A percentile compares a stretch with the other conserved stretches of the same genome.
Evolutionary conservation across 1,284 basidiomycete species (phyloP).

Genomic region (Sanguinoderma infundibulare): DNA sequence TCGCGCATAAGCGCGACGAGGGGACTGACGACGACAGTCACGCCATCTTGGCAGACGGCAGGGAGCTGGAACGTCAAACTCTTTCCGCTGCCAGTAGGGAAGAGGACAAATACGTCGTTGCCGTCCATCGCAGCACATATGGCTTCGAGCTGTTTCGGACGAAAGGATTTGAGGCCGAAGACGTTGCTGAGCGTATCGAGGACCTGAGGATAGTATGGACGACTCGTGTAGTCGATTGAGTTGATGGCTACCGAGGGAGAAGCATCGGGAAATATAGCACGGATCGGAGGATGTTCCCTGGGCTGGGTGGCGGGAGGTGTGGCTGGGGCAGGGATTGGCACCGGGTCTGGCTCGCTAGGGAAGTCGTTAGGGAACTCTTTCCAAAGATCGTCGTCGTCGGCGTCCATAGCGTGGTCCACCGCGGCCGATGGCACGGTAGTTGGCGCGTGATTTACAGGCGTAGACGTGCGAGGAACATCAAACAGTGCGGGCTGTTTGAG

Average conservation of each 20-base stretch:
- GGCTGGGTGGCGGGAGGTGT: constrained; percentile 20
- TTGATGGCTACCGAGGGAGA: background rate
- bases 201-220: constrained; percentile 61
- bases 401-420: background rate
- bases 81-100: constrained; percentile 98
- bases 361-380: constrained; percentile 6
- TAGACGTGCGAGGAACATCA: background rate
- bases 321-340: background rate
- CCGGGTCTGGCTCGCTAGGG: background rate
- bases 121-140: constrained; percentile 84
- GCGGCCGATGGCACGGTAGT: background rate
- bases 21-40: constrained; percentile 92
- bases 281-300: background rate
- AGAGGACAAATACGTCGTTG: constrained; percentile 91
- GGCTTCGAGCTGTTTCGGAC: constrained; percentile 87
- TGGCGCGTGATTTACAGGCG: background rate
- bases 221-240: background rate
- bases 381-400: constrained; percentile 24
- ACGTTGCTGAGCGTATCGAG: constrained; percentile 61
- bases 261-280: background rate
- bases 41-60: constrained; percentile 78
- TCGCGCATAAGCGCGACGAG: constrained; percentile 91
- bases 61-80: constrained; percentile 88
- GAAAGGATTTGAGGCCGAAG: constrained; percentile 77
- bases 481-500: background rate